These are phyloP conservation scores for Globisporangium spiculum DNA, from an alignment of 352 stramenopile species.

Conservation along the genomic window DNA sequence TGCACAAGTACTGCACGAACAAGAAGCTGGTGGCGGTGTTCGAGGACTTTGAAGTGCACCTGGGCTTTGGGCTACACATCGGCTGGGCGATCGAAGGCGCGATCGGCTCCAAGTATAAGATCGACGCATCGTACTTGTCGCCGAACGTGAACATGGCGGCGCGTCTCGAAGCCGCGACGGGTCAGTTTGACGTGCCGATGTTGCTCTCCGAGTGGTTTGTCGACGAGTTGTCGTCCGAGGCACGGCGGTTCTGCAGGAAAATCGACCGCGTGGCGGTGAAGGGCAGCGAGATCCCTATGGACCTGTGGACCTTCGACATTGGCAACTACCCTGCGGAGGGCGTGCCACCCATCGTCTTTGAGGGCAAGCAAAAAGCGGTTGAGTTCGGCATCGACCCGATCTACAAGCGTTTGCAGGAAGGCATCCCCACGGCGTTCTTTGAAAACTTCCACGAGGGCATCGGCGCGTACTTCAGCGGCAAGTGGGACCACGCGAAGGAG, in stretches of 20 bases:
- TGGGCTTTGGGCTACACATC: conserved; percentile 97
- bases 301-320: conserved; percentile 94
- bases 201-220: conserved; percentile 95
- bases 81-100: conserved; percentile 98
- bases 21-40: conserved; percentile 80
- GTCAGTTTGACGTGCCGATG: conserved; percentile 95
- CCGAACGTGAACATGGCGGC: conserved; percentile 98
- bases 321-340: conserved; percentile 69
- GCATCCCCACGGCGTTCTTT: conserved; percentile 86
- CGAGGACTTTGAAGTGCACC: conserved; percentile 90
- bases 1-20: conserved; percentile 84
- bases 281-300: conserved; percentile 93
- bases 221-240: conserved; percentile 88
- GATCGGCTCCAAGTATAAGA: conserved; percentile 97
- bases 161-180: conserved; percentile 93
- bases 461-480: conserved; percentile 91
- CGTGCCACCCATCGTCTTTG: conserved; percentile 44
- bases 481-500: conserved; percentile 86
- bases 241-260: conserved; percentile 87
- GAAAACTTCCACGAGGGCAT: conserved; percentile 91
- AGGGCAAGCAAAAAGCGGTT: conserved; percentile 78
- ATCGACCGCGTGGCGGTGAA: conserved; percentile 97
- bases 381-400: conserved; percentile 78
- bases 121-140: conserved; percentile 97
- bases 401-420: conserved; percentile 71